These are phyloP conservation scores for Yamadazyma dendronema DNA, from an alignment of 1,139 yeast species.

Conservation along the genomic window DNA sequence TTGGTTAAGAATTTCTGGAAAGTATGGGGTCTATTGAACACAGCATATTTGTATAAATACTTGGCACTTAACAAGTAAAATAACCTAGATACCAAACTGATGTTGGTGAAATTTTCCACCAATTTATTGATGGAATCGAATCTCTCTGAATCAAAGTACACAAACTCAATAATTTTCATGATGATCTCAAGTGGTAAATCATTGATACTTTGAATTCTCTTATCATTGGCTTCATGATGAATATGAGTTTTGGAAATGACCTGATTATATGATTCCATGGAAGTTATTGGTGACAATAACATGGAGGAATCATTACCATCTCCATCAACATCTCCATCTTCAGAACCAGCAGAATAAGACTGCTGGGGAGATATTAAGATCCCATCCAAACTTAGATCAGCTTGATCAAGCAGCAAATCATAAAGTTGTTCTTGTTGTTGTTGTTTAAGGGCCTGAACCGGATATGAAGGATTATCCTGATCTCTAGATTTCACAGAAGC, in stretches of 20 bases:
- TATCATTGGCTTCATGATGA: constrained; percentile 8
- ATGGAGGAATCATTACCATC: constrained; percentile 20
- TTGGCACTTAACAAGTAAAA: constrained; percentile 33
- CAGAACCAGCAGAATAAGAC: constrained; percentile 7
- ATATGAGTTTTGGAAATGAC: constrained; percentile 5
- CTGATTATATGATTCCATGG: constrained; percentile 27
- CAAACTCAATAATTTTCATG: constrained; percentile 42
- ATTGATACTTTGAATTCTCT: constrained; percentile 8
- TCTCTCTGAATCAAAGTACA: constrained; percentile 33
- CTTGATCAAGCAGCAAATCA: neutral
- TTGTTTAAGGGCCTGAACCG: neutral
- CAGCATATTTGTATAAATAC: constrained; percentile 62
- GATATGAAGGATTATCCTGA: neutral
- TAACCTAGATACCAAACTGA: constrained; percentile 27
- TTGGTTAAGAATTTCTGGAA: constrained; percentile 70
- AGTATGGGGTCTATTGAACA: constrained; percentile 78
- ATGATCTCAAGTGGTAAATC: constrained; percentile 43
- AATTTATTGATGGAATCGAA: constrained; percentile 41
- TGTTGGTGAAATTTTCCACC: constrained; percentile 41
- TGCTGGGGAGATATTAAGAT: constrained; percentile 10
- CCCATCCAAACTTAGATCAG: constrained; percentile 6
- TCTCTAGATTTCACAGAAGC: constrained; percentile 7
- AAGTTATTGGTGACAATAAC: constrained; percentile 36
- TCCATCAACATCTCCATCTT: neutral
- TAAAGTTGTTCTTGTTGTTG: neutral